Evolutionary conservation across 1,284 basidiomycete species (phyloP), one percentile per base, ranked within the genome.

Genomic region (Leccinum pseudoinsigne): DNA sequence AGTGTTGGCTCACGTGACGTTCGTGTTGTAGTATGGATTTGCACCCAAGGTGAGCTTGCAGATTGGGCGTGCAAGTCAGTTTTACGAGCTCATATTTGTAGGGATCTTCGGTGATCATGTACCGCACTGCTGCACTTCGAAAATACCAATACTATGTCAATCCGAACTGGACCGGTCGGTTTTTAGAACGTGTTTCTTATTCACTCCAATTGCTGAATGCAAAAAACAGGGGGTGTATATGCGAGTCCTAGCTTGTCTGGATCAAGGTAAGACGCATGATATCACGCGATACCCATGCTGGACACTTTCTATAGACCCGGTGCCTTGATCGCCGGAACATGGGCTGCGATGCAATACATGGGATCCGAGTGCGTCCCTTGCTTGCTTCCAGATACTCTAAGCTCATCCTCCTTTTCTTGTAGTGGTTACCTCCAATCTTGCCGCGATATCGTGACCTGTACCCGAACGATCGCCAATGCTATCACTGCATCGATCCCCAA

Each of bases 91-190:
- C 34, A 55, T 5, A 21, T 42, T 54, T 21, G 10, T 69, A 95
- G 89, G 92, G 95, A 28, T 90, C 91, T n/a, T 96, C 94, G 4
- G 93, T 97, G 53, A 88, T 97, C 71, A 96, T 97, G 94, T 97
- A 96, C 77, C 86, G 88, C 18, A 82, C 87, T 59, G 81, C 85
- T 38, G 86, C 87, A 62, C 81, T 95, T 36, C 85, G 94, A 57
- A 80, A 82, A 68, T 86, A 88, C 74, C 94, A 96, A 73, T 97
- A 95, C 80, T 95, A 93, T 69, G 82, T 95, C 26, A 88, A 88
- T 67, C 86, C 94, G 4, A 78, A 82, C 55, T 97, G 95, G 94
- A 78, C 86, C 16, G 92, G 92, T 64, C 26, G 12, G 61, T 58
- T 66, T 31, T 59, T 64, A 40, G 34, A 36, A 14, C 50, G 57